A percentile compares a stretch with the other conserved stretches of the same genome.
These are phyloP conservation scores for Fusarium transvaalense DNA, from an alignment of 2,329 filamentous ascomycete species.

Conservation along the genomic window DNA sequence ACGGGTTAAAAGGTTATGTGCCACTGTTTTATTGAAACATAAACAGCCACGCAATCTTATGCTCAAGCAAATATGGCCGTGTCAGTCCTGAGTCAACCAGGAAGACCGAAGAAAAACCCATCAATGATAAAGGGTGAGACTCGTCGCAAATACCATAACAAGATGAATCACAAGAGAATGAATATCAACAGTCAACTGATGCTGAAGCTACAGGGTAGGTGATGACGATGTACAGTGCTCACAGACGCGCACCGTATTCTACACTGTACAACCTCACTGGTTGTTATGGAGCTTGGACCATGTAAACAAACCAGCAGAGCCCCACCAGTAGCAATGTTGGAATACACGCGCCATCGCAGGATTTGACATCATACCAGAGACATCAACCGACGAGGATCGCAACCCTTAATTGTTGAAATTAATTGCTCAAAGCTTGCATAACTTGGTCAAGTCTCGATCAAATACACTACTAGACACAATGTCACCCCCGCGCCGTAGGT, in stretches of 20 bases:
- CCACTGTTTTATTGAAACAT: background rate
- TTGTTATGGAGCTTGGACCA: slow-evolving; percentile 49
- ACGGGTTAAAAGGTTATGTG: background rate
- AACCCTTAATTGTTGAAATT: slow-evolving; percentile 45
- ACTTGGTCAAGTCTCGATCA: slow-evolving; percentile 18
- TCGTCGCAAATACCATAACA: background rate
- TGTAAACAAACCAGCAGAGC: slow-evolving; percentile 47
- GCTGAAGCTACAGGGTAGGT: slow-evolving; percentile 11
- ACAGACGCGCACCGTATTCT: fast-evolving
- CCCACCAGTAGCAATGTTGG: slow-evolving; percentile 40
- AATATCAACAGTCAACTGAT: background rate
- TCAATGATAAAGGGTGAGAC: background rate
- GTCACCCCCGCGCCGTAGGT: slow-evolving; percentile 60
- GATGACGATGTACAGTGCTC: background rate
- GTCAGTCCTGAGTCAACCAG: background rate
- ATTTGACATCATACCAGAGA: slow-evolving; percentile 50
- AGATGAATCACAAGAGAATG: background rate
- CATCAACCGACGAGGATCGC: slow-evolving; percentile 43
- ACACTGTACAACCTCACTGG: slow-evolving; percentile 37
- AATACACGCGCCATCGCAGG: slow-evolving; percentile 43
- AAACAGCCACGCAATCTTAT: too few relatives aligned
- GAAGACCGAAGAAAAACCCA: background rate
- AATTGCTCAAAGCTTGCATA: slow-evolving; percentile 35
- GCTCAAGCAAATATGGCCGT: background rate
- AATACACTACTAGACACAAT: slow-evolving; percentile 47